Evolutionary conservation across 2,329 filamentous ascomycete species (phyloP).

Genomic region (Penicillium paneum): DNA sequence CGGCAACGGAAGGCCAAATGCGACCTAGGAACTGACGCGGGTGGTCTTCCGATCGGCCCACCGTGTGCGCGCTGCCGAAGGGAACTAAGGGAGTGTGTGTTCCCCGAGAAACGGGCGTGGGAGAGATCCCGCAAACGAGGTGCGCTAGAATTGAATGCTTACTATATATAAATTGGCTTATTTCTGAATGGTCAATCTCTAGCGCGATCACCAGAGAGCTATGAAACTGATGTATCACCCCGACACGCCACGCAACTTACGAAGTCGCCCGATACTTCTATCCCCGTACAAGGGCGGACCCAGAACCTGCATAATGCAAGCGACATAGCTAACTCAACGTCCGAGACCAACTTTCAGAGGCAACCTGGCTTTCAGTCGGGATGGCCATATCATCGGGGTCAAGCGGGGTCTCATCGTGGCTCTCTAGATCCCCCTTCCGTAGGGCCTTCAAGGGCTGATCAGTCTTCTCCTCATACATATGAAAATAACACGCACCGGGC

Average conservation of each 20-base stretch:
- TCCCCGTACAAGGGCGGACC: background rate
- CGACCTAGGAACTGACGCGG: constrained; percentile 43
- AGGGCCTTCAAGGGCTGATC: background rate
- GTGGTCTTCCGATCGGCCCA: constrained; percentile 38
- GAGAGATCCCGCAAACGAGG: constrained; percentile 38
- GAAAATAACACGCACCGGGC: constrained; percentile 26
- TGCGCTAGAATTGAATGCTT: constrained; percentile 15
- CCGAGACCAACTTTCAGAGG: background rate
- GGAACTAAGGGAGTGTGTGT: constrained; percentile 51
- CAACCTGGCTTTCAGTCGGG: background rate
- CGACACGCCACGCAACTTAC: background rate
- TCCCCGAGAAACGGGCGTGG: constrained; percentile 44
- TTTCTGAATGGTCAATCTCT: constrained; percentile 12
- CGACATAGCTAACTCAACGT: background rate
- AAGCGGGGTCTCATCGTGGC: constrained; percentile 11
- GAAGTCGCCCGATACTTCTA: background rate
- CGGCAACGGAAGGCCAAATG: constrained; percentile 54
- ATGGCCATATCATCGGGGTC: constrained; percentile 3
- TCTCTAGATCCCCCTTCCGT: background rate
- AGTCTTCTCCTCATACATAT: constrained; percentile 12
- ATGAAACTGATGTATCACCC: constrained; percentile 5
- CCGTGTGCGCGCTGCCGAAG: constrained; percentile 51
- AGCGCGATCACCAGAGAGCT: constrained; percentile 18
- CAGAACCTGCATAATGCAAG: background rate
- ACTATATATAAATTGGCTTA: background rate